These are phyloP conservation scores for Azolla pinnata DNA, from an alignment of 75 land plant species.

Conservation along the genomic window DNA sequence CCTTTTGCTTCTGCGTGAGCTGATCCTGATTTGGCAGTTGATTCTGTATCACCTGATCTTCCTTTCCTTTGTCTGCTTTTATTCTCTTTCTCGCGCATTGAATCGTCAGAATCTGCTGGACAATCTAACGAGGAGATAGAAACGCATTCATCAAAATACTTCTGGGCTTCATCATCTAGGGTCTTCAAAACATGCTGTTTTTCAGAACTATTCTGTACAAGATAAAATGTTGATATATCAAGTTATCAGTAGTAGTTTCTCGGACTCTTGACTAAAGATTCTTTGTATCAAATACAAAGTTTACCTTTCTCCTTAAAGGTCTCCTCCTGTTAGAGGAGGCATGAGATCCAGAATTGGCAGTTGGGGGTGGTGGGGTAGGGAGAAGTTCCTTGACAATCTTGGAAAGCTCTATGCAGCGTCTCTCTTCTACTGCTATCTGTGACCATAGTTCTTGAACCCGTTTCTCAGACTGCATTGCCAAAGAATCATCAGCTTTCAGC, in stretches of 20 bases:
- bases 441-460: conserved; percentile 64
- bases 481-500: too few relatives aligned
- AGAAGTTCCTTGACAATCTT: conserved; percentile 55
- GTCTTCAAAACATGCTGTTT: conserved; percentile 41
- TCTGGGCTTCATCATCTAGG: conserved; percentile 66
- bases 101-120: conserved; percentile 2
- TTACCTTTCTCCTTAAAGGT: conserved; percentile 4
- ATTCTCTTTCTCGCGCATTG: background rate
- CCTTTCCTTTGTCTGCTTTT: background rate
- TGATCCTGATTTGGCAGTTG: background rate
- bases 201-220: conserved; percentile 51
- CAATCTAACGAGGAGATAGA: conserved; percentile 59
- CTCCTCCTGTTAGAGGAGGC: background rate
- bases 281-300: too few relatives aligned
- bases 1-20: background rate
- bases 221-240: background rate
- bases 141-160: conserved; percentile 86
- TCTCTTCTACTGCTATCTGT: conserved; percentile 66
- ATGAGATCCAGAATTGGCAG: background rate
- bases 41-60: background rate
- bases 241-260: background rate
- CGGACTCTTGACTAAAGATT: background rate
- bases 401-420: conserved; percentile 52
- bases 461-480: conserved; percentile 69
- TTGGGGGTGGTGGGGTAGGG: conserved; percentile 17